phyloP scores from a whole-genome alignment of 441 rosid genomes.

The Erodium texanum region DNA sequence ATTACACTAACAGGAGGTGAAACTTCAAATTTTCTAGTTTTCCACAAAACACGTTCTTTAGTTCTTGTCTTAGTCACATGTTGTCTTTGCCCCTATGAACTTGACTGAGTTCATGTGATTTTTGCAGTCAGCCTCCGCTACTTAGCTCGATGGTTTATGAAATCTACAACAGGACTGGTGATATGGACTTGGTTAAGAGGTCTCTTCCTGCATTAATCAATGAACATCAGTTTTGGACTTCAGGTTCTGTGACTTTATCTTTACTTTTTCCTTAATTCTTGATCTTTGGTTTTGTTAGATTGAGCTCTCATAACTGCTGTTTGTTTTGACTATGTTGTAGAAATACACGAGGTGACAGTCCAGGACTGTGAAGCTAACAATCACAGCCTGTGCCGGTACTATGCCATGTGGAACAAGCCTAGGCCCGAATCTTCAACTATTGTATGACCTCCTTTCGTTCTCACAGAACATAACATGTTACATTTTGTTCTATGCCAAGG shows the following conservation, averaged over 20 bases:
- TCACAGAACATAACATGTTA: too few species aligned
- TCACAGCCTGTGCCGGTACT: slow-evolving; percentile 61
- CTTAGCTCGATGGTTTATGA: slow-evolving; percentile 74
- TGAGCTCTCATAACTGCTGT: too few species aligned
- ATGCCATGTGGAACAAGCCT: slow-evolving; percentile 87
- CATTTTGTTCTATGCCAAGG: neutral
- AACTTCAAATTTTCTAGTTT: neutral
- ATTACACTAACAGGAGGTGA: slow-evolving; percentile 83
- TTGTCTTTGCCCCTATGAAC: neutral
- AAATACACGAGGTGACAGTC: slow-evolving; percentile 49
- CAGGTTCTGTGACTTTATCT: slow-evolving; percentile 32
- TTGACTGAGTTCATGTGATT: neutral
- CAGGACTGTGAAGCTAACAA: slow-evolving; percentile 34
- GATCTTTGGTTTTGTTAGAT: too few species aligned
- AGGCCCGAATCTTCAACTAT: slow-evolving; percentile 67
- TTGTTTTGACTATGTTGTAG: slow-evolving; percentile 26
- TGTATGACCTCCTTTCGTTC: slow-evolving; percentile 24
- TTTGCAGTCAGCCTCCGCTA: slow-evolving; percentile 76
- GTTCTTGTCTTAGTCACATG: neutral
- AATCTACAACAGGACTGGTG: slow-evolving; percentile 51
- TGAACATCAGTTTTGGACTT: slow-evolving; percentile 77
- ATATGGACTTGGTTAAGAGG: slow-evolving; percentile 39
- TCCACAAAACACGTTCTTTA: neutral
- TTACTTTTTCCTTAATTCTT: too few species aligned
- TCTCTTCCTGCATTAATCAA: slow-evolving; percentile 60